Evolutionary conservation across 2,329 filamentous ascomycete genomes (phyloP).

Genomic region (Chaetomiaceae sp.): DNA sequence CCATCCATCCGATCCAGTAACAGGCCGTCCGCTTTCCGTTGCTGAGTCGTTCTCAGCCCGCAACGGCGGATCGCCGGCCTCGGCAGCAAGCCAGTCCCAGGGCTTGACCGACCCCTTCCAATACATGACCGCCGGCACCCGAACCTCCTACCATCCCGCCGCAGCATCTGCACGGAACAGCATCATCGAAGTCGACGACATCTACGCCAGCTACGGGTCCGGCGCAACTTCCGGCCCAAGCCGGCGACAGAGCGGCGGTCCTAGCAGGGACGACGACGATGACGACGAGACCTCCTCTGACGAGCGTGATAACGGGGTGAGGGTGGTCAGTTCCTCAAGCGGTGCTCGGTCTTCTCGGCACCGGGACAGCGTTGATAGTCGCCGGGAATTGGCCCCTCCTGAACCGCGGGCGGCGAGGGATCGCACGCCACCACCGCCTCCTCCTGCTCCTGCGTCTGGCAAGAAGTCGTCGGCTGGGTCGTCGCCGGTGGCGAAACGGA

Average conservation of each 20-base stretch:
- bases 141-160: slow-evolving; percentile 33
- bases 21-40: slow-evolving; percentile 21
- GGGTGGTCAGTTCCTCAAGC: background rate
- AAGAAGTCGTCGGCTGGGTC: slow-evolving; percentile 15
- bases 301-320: background rate
- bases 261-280: slow-evolving; percentile 10
- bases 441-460: too few relatives aligned
- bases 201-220: slow-evolving; percentile 20
- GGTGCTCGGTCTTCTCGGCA: slow-evolving; percentile 9
- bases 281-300: too few relatives aligned
- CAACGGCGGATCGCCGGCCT: slow-evolving; percentile 27
- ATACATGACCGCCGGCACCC: slow-evolving; percentile 47
- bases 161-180: slow-evolving; percentile 35
- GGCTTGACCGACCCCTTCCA: slow-evolving; percentile 53
- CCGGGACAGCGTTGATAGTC: slow-evolving; percentile 9
- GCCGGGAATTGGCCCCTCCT: slow-evolving; percentile 8
- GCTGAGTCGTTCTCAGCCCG: slow-evolving; percentile 31
- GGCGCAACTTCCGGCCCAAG: background rate
- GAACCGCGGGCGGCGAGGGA: slow-evolving; percentile 19
- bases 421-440: slow-evolving; percentile 11
- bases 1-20: slow-evolving; percentile 42
- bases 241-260: slow-evolving; percentile 9
- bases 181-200: slow-evolving; percentile 32
- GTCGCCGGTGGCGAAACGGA: slow-evolving; percentile 19
- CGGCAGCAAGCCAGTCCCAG: too few relatives aligned